These are phyloP conservation scores for Clavispora phyllophila DNA, from an alignment of 805 yeast genomes.

Conservation along the genomic window DNA sequence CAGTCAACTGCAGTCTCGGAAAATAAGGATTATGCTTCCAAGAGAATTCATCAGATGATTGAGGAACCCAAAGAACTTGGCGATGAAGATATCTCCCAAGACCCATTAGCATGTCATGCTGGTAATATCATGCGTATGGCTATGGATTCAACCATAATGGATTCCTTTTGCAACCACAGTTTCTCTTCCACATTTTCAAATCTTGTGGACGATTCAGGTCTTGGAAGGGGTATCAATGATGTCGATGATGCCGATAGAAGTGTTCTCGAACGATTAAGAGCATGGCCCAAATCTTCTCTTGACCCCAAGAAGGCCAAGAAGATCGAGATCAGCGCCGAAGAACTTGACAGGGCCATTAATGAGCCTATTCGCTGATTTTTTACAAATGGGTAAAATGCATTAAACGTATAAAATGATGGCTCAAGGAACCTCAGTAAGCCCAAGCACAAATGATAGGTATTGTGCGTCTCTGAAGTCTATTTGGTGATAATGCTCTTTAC, in stretches of 20 bases:
- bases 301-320: conserved; percentile 17
- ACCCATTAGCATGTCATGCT: conserved; percentile 43
- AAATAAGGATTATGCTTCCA: not conserved
- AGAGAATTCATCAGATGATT: not conserved
- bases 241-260: conserved; percentile 19
- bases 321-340: conserved; percentile 36
- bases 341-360: conserved; percentile 28
- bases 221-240: not conserved
- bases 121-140: conserved; percentile 44
- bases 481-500: conserved; percentile 4
- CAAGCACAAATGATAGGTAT: conserved; percentile 16
- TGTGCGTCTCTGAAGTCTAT: conserved; percentile 23
- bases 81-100: conserved; percentile 22
- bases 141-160: conserved; percentile 42
- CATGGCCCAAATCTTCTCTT: conserved; percentile 3
- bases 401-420: not conserved
- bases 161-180: conserved; percentile 35
- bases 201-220: conserved; percentile 27
- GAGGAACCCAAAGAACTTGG: not conserved
- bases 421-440: not conserved
- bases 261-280: conserved; percentile 12
- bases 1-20: not conserved
- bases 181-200: conserved; percentile 32
- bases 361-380: conserved; percentile 4
- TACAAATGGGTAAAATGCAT: not conserved